A percentile compares a stretch with the other conserved stretches of the same genome.
Evolutionary conservation across 2,329 filamentous ascomycete genomes (phyloP).

Genomic region (Fusarium sp.): DNA sequence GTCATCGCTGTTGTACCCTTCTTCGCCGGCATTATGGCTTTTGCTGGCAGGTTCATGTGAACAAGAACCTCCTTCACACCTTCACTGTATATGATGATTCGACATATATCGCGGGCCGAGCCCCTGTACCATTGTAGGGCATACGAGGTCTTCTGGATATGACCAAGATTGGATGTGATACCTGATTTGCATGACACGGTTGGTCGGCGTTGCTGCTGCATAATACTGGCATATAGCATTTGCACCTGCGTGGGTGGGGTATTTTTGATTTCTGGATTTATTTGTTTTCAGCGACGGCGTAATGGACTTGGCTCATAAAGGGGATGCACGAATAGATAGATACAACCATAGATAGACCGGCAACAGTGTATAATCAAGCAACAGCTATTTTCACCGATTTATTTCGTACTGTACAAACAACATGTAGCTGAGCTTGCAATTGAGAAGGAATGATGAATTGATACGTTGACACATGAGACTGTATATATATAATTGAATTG

Average conservation of each 20-base stretch:
- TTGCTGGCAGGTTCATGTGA: slow-evolving; percentile 42
- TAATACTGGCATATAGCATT: slow-evolving; percentile 12
- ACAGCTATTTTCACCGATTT: neutral
- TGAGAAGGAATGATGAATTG: neutral
- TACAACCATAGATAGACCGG: slow-evolving; percentile 21
- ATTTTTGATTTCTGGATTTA: slow-evolving; percentile 6
- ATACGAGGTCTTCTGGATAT: slow-evolving; percentile 3
- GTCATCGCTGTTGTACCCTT: slow-evolving; percentile 45
- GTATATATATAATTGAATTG: neutral
- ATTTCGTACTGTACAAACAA: neutral
- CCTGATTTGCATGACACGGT: slow-evolving; percentile 15
- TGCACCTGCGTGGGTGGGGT: neutral
- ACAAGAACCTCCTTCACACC: slow-evolving; percentile 3
- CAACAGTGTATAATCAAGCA: slow-evolving; percentile 8
- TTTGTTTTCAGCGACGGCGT: slow-evolving; percentile 31
- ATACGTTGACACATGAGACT: neutral
- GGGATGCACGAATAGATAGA: slow-evolving; percentile 20
- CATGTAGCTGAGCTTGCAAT: neutral
- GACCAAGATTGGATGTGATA: slow-evolving; percentile 14
- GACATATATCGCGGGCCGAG: neutral
- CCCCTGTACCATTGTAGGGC: slow-evolving; percentile 3
- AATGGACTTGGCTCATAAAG: slow-evolving; percentile 11
- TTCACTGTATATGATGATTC: slow-evolving; percentile 24
- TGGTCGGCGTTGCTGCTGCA: slow-evolving; percentile 24
- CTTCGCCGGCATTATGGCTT: slow-evolving; percentile 41